These are phyloP conservation scores for Blastobotrys ciferrii DNA, from an alignment of 1,139 yeast species.

Conservation along the genomic window DNA sequence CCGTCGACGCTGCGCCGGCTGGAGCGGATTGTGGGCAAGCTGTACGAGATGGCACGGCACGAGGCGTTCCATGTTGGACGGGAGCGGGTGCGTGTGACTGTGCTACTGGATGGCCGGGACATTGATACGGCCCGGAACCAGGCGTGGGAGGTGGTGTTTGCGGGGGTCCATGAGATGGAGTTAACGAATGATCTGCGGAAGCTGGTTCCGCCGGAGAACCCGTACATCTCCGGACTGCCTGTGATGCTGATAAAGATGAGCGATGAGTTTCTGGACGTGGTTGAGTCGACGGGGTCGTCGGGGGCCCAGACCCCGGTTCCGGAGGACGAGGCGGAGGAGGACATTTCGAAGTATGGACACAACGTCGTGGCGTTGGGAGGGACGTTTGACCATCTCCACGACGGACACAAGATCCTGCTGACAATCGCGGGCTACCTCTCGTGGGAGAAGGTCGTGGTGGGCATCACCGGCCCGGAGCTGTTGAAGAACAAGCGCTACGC, in stretches of 20 bases:
- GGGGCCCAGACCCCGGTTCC: conserved; percentile 8
- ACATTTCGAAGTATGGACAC: conserved; percentile 17
- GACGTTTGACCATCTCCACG: conserved; percentile 94
- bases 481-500: conserved; percentile 71
- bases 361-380: conserved; percentile 65
- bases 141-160: conserved; percentile 37
- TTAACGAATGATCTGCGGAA: conserved; percentile 27
- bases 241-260: conserved; percentile 30
- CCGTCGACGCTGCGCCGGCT: conserved; percentile 32
- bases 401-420: conserved; percentile 85
- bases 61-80: conserved; percentile 26
- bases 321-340: conserved; percentile 10
- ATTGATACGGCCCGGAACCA: conserved; percentile 30
- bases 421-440: conserved; percentile 71
- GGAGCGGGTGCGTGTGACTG: conserved; percentile 33
- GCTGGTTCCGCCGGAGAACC: conserved; percentile 23
- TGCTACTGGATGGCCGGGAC: conserved; percentile 38
- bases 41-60: conserved; percentile 32
- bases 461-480: conserved; percentile 78
- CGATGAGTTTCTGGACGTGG: conserved; percentile 10
- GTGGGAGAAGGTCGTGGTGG: conserved; percentile 58
- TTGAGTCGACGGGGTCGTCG: background rate
- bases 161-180: conserved; percentile 31
- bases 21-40: conserved; percentile 31
- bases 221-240: conserved; percentile 29